Evolutionary conservation across 2,329 filamentous ascomycete genomes (phyloP).

Genomic region (Alternaria triticina): DNA sequence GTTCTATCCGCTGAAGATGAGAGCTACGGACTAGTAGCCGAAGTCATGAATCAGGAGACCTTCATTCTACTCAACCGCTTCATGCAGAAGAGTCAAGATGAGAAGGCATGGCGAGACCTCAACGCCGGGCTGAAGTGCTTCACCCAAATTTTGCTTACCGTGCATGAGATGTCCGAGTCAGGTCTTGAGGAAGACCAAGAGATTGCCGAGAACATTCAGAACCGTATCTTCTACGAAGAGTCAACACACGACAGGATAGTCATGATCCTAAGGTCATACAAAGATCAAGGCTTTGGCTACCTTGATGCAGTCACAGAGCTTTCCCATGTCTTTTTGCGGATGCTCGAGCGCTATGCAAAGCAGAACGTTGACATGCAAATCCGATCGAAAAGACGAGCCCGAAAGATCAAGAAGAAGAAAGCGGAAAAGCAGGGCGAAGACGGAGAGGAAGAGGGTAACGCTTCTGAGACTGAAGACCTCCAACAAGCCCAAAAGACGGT

Average conservation of each 20-base stretch:
- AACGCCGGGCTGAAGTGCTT: constrained; percentile 92
- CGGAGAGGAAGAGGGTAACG: constrained; percentile 63
- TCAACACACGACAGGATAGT: constrained; percentile 88
- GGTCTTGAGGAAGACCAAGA: constrained; percentile 91
- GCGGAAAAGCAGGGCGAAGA: constrained; percentile 56
- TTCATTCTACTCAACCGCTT: constrained; percentile 86
- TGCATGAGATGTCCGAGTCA: constrained; percentile 89
- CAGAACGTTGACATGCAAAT: constrained; percentile 94
- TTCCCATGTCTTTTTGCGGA: constrained; percentile 86
- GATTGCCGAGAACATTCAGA: constrained; percentile 96
- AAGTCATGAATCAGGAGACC: constrained; percentile 91
- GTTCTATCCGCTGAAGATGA: constrained; percentile 62
- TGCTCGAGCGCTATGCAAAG: constrained; percentile 92
- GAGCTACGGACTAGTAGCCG: constrained; percentile 85
- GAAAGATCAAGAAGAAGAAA: constrained; percentile 72
- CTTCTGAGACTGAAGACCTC: constrained; percentile 69
- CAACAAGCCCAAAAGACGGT: constrained; percentile 72
- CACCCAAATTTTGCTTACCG: constrained; percentile 89
- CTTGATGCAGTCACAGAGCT: constrained; percentile 91
- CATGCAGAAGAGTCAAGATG: constrained; percentile 79
- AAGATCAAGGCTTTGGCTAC: constrained; percentile 92
- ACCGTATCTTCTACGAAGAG: constrained; percentile 98
- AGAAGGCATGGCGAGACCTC: constrained; percentile 86
- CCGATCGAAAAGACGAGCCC: constrained; percentile 75
- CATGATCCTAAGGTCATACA: constrained; percentile 82